Base-by-base conservation (phyloP, 225 moss, liverwort and hornwort species). In the Physcomitrellopsis africana region DNA sequence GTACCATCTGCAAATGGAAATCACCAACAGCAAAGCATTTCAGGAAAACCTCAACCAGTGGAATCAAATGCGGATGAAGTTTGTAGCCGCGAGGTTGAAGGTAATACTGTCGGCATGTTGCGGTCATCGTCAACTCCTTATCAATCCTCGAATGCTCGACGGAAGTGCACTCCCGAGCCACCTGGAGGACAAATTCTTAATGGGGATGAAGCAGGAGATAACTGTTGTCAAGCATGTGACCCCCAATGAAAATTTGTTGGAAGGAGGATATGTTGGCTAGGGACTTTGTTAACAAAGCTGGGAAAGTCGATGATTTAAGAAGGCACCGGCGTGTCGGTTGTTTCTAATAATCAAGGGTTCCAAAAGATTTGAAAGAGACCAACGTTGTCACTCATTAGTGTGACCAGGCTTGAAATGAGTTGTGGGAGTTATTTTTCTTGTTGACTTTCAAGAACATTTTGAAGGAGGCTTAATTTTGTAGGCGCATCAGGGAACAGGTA, bases 1-100 rank as follows among this genome's bases (percentile, higher is more conserved):
- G 72, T 63, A 10, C 95, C 89, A 52, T 86, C 82, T 13, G 80
- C 84, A 18, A 92, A 93, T 86, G 87, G 92, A 67, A 86, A 94
- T 46, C 89, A 91, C 23, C 87, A 81, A 54, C 82, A 72, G 53
- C 82, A 87, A 64, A 85, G 70, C 54, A 54, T 67, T 52, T 80
- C 73, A 51, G 89, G 52, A 77, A 68, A 74, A 51, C 82, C 67
- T 15, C 79, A 76, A 73, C 72, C 80, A 62, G 71, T 76, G 90
- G 92, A 72, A 59, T 83, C 75, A 37, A 90, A 86, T 66, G 65
- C 59, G 3, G 93, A 96, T 42, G 96, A 96, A 74, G 80, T 76
- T 72, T 88, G 89, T n/a, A 84, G 88, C 73, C 85, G 84, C 69
- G 87, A 90, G 72, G 87, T 90, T 59, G 93, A 96, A 72, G 78